Conservation (phyloP, 139 green algal species). For the Chlamydomonas applanata region DNA sequence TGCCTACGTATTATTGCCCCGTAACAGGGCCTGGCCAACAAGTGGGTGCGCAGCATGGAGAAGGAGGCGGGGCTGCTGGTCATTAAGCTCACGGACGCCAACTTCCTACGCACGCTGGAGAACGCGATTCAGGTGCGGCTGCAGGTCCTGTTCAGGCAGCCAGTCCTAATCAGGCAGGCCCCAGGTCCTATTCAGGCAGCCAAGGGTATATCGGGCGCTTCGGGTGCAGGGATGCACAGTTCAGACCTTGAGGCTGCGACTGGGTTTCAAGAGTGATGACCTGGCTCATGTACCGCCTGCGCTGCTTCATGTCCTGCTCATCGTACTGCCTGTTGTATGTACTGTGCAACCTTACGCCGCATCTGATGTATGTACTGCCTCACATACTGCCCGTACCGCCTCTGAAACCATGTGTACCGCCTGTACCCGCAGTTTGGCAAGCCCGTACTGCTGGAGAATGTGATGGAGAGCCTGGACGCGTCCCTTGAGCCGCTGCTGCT, state of each 20-base stretch:
- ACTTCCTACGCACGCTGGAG: conserved; percentile 78
- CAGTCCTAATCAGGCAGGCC: no score
- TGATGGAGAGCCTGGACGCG: conserved; percentile 72
- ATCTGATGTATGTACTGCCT: no score
- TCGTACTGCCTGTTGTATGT: no score
- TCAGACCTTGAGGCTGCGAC: no score
- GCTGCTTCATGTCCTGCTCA: no score
- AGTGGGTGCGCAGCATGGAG: conserved; percentile 84
- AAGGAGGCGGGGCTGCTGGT: conserved; percentile 59
- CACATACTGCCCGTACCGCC: no score
- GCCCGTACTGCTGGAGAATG: conserved; percentile 78
- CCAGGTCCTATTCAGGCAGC: no score
- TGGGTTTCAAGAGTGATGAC: no score
- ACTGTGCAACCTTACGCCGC: no score
- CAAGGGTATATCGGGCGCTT: no score
- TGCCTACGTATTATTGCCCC: neutral
- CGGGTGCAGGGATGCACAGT: no score
- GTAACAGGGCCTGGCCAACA: conserved; percentile 73
- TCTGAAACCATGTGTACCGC: neutral
- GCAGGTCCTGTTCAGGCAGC: neutral
- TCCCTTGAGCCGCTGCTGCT: conserved; percentile 79
- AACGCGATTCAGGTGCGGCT: conserved; percentile 63
- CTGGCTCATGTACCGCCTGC: no score
- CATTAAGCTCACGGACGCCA: conserved; percentile 77
- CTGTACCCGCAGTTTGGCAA: conserved; percentile 26